Conservation (phyloP, 2,329 filamentous ascomycete species). For the Xylaria sp. region DNA sequence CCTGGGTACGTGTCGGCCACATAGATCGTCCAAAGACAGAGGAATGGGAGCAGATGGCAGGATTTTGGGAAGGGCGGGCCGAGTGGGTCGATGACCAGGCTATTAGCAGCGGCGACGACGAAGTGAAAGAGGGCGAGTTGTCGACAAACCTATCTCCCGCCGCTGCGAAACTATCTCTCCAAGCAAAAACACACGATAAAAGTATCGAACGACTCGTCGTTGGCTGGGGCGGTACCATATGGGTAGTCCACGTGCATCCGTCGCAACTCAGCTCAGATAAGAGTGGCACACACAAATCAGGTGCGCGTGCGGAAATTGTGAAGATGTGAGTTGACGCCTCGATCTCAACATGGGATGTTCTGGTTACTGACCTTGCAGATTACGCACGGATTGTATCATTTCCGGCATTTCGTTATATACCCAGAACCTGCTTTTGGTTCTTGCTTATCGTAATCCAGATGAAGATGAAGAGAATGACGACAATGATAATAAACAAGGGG, state of each 20-base stretch:
- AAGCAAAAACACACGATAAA: slow-evolving; percentile 43
- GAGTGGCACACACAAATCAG: slow-evolving; percentile 61
- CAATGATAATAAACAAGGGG: slow-evolving; percentile 33
- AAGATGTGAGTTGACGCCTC: slow-evolving; percentile 65
- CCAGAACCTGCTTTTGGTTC: slow-evolving; percentile 79
- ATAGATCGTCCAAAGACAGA: slow-evolving; percentile 81
- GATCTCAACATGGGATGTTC: not conserved
- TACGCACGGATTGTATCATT: slow-evolving; percentile 96
- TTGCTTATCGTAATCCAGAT: slow-evolving; percentile 80
- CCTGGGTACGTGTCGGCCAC: slow-evolving; percentile 93
- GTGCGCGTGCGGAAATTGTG: slow-evolving; percentile 81
- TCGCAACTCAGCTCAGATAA: slow-evolving; percentile 63
- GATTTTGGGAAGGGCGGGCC: slow-evolving; percentile 84
- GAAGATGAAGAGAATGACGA: slow-evolving; percentile 57
- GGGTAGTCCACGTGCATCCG: slow-evolving; percentile 87
- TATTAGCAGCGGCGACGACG: slow-evolving; percentile 68
- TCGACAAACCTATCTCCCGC: slow-evolving; percentile 39
- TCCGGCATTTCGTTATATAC: slow-evolving; percentile 97
- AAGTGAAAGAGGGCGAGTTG: slow-evolving; percentile 36
- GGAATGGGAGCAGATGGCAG: slow-evolving; percentile 93
- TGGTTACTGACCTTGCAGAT: slow-evolving; percentile 44
- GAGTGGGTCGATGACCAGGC: slow-evolving; percentile 89
- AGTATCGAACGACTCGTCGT: slow-evolving; percentile 75
- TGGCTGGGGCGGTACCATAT: slow-evolving; percentile 93
- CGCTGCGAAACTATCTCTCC: slow-evolving; percentile 44